Percentiles rank a stretch among this genome's conserved stretches.
phyloP scores from a whole-genome alignment of 176 grass and related monocot species.

The Themeda triandra region DNA sequence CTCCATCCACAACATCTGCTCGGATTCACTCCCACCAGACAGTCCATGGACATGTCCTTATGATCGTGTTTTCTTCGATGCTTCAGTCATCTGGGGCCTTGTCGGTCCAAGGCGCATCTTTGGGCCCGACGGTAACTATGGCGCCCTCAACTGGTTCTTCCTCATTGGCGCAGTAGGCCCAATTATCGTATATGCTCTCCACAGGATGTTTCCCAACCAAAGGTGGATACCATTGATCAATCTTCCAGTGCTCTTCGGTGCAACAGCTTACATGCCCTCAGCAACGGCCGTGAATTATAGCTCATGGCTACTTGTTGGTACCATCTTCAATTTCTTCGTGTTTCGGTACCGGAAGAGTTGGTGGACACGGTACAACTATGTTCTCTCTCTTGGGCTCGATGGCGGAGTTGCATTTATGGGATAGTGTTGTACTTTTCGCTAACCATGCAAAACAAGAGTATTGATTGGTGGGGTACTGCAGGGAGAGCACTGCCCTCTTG shows the following conservation, averaged over 20 bases:
- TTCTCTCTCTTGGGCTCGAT: conserved; percentile 61
- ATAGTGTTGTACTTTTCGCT: conserved; percentile 73
- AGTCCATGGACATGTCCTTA: conserved; percentile 82
- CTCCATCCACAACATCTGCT: conserved; percentile 56
- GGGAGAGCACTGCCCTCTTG: conserved; percentile 77
- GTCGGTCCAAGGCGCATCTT: conserved; percentile 60
- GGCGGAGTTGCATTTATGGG: conserved; percentile 74
- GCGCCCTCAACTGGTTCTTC: conserved; percentile 77
- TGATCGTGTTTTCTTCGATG: conserved; percentile 74
- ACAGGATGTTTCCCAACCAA: conserved; percentile 53
- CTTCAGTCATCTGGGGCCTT: conserved; percentile 84
- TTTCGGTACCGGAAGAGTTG: conserved; percentile 69
- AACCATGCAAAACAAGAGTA: conserved; percentile 28
- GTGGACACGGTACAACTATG: conserved; percentile 89
- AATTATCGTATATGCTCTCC: conserved; percentile 47
- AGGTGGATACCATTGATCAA: conserved; percentile 71
- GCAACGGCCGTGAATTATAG: conserved; percentile 73
- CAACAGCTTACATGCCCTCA: conserved; percentile 58
- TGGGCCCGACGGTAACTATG: conserved; percentile 49
- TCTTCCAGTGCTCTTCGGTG: conserved; percentile 70
- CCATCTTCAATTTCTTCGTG: conserved; percentile 76
- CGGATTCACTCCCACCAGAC: conserved; percentile 47
- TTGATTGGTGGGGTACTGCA: conserved; percentile 63
- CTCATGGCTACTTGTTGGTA: conserved; percentile 58
- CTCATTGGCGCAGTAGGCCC: conserved; percentile 49